Conservation (phyloP, 345 rosid species). For the Pistacia atlantica region DNA sequence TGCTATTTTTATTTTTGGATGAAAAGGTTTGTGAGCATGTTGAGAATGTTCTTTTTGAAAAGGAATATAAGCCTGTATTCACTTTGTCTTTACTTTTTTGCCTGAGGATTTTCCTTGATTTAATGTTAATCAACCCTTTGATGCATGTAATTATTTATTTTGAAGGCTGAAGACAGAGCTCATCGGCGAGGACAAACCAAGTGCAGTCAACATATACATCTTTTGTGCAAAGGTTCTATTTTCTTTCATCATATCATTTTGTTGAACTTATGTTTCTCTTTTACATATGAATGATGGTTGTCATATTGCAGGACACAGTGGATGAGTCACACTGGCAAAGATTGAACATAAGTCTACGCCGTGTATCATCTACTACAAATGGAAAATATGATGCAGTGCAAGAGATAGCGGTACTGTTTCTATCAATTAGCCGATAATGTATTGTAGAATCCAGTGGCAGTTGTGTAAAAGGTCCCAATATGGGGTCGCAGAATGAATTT, state of each 20-base stretch:
- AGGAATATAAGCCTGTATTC: not conserved
- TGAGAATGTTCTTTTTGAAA: not conserved
- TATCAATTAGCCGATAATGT: constrained; percentile 1
- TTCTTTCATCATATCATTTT: constrained; percentile 4
- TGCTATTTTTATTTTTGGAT: constrained; percentile 1
- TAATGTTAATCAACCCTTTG: not conserved
- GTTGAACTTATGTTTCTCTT: constrained; percentile 19
- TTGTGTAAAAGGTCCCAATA: not conserved
- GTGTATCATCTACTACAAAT: constrained; percentile 83
- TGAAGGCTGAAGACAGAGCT: constrained; percentile 96
- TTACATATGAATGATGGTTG: constrained; percentile 16
- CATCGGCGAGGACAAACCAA: constrained; percentile 89
- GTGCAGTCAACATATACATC: constrained; percentile 85
- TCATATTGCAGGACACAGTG: constrained; percentile 61
- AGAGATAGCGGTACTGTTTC: constrained; percentile 62
- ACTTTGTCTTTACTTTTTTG: constrained; percentile 4
- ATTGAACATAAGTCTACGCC: constrained; percentile 72
- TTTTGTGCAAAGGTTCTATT: constrained; percentile 76
- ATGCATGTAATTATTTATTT: constrained; percentile 22
- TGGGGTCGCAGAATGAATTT: not conserved
- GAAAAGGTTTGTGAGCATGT: not conserved
- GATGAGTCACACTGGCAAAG: constrained; percentile 82
- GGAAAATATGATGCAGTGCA: constrained; percentile 88
- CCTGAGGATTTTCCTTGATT: not conserved
- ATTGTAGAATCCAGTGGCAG: not conserved